A percentile compares a stretch with the other conserved stretches of the same genome.
Evolutionary conservation across 768 basidiomycete species (phyloP).

Genomic region (Russula compacta): DNA sequence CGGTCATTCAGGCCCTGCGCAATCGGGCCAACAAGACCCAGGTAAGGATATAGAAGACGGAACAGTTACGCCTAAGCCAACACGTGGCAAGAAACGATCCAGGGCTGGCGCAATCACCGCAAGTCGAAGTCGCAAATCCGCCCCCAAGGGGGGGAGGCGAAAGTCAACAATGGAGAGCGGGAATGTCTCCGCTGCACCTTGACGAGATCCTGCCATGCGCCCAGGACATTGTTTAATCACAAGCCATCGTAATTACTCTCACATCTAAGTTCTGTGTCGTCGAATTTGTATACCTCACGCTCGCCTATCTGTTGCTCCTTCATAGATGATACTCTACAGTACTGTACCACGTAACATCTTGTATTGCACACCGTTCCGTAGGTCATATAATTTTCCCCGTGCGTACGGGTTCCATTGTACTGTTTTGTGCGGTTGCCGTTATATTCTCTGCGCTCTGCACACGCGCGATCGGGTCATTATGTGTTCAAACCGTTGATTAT

Average conservation of each 20-base stretch:
- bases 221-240: constrained; percentile 6
- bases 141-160: constrained; percentile 20
- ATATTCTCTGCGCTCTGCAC: not conserved
- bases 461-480: not conserved
- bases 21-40: constrained; percentile 17
- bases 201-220: not conserved
- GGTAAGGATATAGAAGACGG: constrained; percentile 23
- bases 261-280: constrained; percentile 10
- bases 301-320: constrained; percentile 9
- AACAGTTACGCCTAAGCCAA: constrained; percentile 21
- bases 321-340: constrained; percentile 17
- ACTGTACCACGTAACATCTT: constrained; percentile 17
- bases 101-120: constrained; percentile 27
- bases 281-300: constrained; percentile 13
- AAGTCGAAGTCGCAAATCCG: constrained; percentile 29
- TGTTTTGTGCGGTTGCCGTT: not conserved
- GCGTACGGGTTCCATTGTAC: not conserved
- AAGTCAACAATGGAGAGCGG: constrained; percentile 21
- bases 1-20: constrained; percentile 40
- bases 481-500: not conserved
- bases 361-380: constrained; percentile 19
- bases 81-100: constrained; percentile 29
- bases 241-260: constrained; percentile 7
- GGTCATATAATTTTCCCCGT: constrained; percentile 21
- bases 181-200: constrained; percentile 10